phyloP scores from a whole-genome alignment of 129 eudicot genomes.

The Escallonia herrerae region DNA sequence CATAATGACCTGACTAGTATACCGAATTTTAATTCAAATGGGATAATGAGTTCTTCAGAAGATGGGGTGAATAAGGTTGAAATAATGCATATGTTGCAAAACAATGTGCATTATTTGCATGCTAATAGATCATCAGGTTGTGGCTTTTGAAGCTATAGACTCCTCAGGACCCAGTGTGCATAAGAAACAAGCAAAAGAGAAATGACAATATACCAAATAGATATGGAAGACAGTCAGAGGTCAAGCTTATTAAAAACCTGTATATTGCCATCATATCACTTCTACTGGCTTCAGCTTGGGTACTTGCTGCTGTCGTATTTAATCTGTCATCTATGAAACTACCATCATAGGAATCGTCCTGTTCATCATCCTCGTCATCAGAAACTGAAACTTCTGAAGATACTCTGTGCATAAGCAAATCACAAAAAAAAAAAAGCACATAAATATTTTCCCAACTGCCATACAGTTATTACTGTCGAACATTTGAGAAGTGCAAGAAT shows the following conservation, averaged over 20 bases:
- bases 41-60: too few relatives aligned
- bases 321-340: constrained; percentile 83
- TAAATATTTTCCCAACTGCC: not conserved
- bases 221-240: not conserved
- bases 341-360: constrained; percentile 48
- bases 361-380: constrained; percentile 59
- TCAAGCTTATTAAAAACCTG: constrained; percentile 40
- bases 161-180: not conserved
- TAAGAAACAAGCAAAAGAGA: not conserved
- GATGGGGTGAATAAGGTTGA: too few relatives aligned
- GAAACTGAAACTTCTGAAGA: constrained; percentile 58
- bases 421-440: not conserved
- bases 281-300: constrained; percentile 40
- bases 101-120: too few relatives aligned
- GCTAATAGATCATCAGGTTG: too few relatives aligned
- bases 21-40: too few relatives aligned
- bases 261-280: constrained; percentile 87
- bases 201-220: not conserved
- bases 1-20: too few relatives aligned
- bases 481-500: not conserved
- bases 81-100: too few relatives aligned
- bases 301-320: constrained; percentile 44
- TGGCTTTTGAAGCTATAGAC: too few relatives aligned
- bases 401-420: constrained; percentile 43
- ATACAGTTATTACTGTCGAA: not conserved